Evolutionary conservation across 2,329 filamentous ascomycete genomes (phyloP), one percentile per base, ranked within the genome.

Genomic region (Botrytis deweyae): DNA sequence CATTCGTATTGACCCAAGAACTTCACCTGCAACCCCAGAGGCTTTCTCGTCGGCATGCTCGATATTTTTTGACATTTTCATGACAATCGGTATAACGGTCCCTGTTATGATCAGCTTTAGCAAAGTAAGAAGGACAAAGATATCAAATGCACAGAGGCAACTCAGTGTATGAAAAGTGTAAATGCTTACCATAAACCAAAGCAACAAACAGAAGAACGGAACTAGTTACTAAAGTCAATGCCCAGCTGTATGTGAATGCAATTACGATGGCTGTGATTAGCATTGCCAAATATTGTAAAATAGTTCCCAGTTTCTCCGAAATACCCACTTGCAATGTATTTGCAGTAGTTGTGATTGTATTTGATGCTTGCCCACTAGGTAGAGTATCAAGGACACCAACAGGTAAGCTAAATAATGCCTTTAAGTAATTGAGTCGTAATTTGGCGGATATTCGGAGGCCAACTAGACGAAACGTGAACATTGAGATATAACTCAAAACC

Each of bases 361-460:
- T 80, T 2, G 78, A 79, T 40, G 79, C 77, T 72, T 80, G 77
- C 7, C 80, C 79, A 33, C 72, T 91, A 0, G 88, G 86, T 84
- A 90, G 88, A 25, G 88, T 88, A 81, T 93, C 91, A 63, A 93
- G 88, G 52, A 91, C 89, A 75, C 90, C 88, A 64, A 93, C 87
- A 67, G 89, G 88, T 80, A 93, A 90, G 4, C 84, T 83, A 68
- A 94, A 89, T 7, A 93, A 85, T 58, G 86, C 85, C 65, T 87
- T 84, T 25, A 94, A 84, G 77, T 92, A 94, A 76, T 89, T 86
- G 46, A 90, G 85, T 42, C 92, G 86, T 67, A 91, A 85, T 25
- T 85, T 87, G 2, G 89, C 87, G 8, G 89, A 90, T 76, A 90
- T 84, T 44, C 88, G 86, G 73, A 90, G 88, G 38, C 88, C 88